These are phyloP conservation scores for Colletotrichum liaoningense DNA, from an alignment of 2,329 filamentous ascomycete genomes.

Conservation along the genomic window DNA sequence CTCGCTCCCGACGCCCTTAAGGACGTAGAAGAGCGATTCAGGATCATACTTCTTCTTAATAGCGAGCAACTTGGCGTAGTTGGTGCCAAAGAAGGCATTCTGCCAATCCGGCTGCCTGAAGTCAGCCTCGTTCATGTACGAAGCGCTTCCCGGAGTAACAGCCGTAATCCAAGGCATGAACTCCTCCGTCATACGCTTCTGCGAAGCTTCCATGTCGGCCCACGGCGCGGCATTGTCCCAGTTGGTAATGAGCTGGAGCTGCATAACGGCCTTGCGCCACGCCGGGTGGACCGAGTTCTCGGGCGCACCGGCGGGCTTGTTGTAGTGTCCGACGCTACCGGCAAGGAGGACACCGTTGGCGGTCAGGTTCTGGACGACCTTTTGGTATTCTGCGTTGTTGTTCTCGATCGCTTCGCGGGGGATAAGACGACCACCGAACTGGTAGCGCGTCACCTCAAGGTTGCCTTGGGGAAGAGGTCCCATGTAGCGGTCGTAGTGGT, in stretches of 20 bases:
- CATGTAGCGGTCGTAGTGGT: constrained; percentile 49
- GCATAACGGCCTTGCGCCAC: constrained; percentile 49
- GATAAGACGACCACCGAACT: constrained; percentile 51
- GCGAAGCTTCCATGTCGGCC: constrained; percentile 41
- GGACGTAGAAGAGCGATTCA: constrained; percentile 57
- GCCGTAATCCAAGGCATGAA: constrained; percentile 45
- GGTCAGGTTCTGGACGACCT: constrained; percentile 45
- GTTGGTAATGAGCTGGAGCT: constrained; percentile 44
- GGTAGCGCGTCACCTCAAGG: constrained; percentile 45
- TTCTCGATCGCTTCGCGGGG: constrained; percentile 45
- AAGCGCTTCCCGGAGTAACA: constrained; percentile 53
- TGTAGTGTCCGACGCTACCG: constrained; percentile 45
- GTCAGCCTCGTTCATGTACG: constrained; percentile 65
- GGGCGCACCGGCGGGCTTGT: constrained; percentile 42
- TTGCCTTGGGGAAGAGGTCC: constrained; percentile 48
- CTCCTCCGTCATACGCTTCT: constrained; percentile 45
- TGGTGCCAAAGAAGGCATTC: constrained; percentile 58
- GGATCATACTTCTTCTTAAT: constrained; percentile 66
- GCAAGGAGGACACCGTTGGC: constrained; percentile 45
- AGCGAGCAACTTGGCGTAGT: constrained; percentile 53
- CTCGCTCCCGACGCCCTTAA: constrained; percentile 62
- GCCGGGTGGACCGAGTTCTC: constrained; percentile 51
- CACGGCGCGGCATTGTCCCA: constrained; percentile 40
- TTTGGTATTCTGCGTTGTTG: constrained; percentile 42
- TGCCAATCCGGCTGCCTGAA: constrained; percentile 56